Base-by-base conservation (phyloP, 2,329 filamentous ascomycete species). In the Pezicula neosporulosa region DNA sequence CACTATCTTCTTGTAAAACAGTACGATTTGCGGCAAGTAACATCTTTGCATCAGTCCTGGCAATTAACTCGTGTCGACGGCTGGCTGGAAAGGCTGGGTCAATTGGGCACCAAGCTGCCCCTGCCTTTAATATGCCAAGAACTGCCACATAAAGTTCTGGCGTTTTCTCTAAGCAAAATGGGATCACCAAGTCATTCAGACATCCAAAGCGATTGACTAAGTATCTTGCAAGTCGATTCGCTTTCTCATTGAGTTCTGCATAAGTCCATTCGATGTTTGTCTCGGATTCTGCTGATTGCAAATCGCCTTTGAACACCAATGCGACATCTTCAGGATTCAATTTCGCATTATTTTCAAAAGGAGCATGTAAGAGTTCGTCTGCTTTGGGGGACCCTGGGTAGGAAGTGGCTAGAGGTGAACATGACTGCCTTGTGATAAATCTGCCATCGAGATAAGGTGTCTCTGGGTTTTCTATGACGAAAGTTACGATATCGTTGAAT, bases 221-320 rank as follows among this genome's bases (percentile, higher is more conserved):
- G 43, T 45, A 45, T 47, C 84, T 76, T 0, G 89, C 88, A n/a
- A 93, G 77, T 55, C 76, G 77, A 60, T 93, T 90, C 1, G 86
- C 88, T 56, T 84, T 78, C 0, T 73, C 64, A 58, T 95, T 72
- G 1, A 96, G 73, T 52, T 91, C 73, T 13, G 63, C 63, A 61
- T 91, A 96, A 0, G 80, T 87, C 90, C 90, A 96, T 18, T 60
- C 69, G 13, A 45, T 45, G 21, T 45, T 45, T 4, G 19, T 8
- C 7, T 41, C 15, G 13, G 38, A 41, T 41, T n/a, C 43, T 45
- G 2, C 43, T 4, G 19, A 30, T 13, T 45, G 16, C 24, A 45
- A 10, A 45, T 45, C 56, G n/a, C 54, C 36, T 46, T 60, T 60
- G 49, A 67, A 68, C 9, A 64, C 59, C 43, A 69, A 44, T 9